Base-by-base conservation (phyloP, 2,329 filamentous ascomycete genomes). In the Fusarium neocosmosporiellum region DNA sequence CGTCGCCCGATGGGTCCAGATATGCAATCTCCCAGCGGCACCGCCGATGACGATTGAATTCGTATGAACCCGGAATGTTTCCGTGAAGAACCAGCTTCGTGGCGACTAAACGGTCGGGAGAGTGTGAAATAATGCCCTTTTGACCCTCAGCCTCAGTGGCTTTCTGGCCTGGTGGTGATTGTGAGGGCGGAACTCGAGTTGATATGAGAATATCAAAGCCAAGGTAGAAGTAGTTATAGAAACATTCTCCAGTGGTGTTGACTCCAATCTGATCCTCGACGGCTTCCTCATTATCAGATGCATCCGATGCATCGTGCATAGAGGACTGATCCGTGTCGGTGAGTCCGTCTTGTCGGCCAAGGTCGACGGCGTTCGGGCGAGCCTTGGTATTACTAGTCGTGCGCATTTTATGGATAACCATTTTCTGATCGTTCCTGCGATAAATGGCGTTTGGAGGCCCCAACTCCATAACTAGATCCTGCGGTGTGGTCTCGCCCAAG, bases 181-280 rank as follows among this genome's bases (percentile, higher is more conserved):
- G 89, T 0, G 92, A 93, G 5, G 92, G 86, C 7, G 87, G 80
- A 0, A 89, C 90, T 1, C 94, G 92, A 33, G 91, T 90, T 1
- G 96, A 97, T n/a, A 99, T 89, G 7, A 98, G 87, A 11, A 98
- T 89, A 81, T 99, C 96, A 78, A 99, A 97, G 2, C 96, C 96
- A 70, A 98, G 92, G 73, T 96, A 93, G 80, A 98, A 99, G 81
- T 99, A 99, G 81, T 98, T 98, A 83, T 96, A 98, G 80, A 98
- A 99, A 73, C 92, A 95, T 79, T 97, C 94, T 5, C 90, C 88
- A 2, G 91, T 89, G 5, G 91, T 74, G 80, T 86, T 84, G 72
- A 86, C 84, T 1, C 85, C 84, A 5, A 84, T 79, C 33, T 89
- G 88, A 33, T 91, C 90, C 48, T 90, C 88, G 18, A 90, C 80